Evolutionary conservation across 2,329 filamentous ascomycete species (phyloP).

Genomic region (Pseudogymnoascus destructans): DNA sequence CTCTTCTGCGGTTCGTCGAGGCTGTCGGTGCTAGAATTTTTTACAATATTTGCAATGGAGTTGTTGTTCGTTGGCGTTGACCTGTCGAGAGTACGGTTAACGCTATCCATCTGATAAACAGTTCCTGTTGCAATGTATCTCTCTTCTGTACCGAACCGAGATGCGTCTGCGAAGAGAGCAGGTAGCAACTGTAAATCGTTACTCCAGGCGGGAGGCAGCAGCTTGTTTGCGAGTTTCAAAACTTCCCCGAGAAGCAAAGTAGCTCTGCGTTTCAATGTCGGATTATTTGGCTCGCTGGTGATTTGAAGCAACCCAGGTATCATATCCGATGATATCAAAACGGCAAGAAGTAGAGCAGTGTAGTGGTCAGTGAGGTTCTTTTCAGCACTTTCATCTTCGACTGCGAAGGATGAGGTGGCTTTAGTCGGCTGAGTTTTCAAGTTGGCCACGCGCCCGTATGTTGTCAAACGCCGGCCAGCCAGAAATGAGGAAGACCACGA

Average conservation of each 20-base stretch:
- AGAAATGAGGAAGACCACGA: conserved; percentile 94
- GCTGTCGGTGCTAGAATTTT: conserved; percentile 33
- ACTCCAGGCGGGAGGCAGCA: conserved; percentile 73
- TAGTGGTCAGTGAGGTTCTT: conserved; percentile 91
- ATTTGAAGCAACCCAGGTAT: conserved; percentile 48
- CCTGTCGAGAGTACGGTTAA: conserved; percentile 81
- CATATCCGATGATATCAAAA: conserved; percentile 72
- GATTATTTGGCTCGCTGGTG: conserved; percentile 54
- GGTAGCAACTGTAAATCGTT: conserved; percentile 77
- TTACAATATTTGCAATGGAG: conserved; percentile 14
- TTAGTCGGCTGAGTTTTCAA: conserved; percentile 49
- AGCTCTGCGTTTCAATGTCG: conserved; percentile 69
- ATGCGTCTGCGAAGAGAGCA: conserved; percentile 65
- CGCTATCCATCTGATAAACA: conserved; percentile 95
- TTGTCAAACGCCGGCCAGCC: conserved; percentile 82
- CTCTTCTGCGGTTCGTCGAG: conserved; percentile 42
- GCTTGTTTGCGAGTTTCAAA: conserved; percentile 73
- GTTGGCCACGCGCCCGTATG: conserved; percentile 87
- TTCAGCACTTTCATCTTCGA: conserved; percentile 52
- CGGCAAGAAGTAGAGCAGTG: conserved; percentile 72
- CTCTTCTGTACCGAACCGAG: conserved; percentile 55
- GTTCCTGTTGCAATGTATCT: conserved; percentile 77
- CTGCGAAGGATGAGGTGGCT: conserved; percentile 36
- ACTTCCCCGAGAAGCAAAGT: conserved; percentile 85
- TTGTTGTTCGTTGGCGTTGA: conserved; percentile 40